Evolutionary conservation across 2,329 filamentous ascomycete species (phyloP), one percentile per base, ranked within the genome.

Genomic region (Beauveria australis): DNA sequence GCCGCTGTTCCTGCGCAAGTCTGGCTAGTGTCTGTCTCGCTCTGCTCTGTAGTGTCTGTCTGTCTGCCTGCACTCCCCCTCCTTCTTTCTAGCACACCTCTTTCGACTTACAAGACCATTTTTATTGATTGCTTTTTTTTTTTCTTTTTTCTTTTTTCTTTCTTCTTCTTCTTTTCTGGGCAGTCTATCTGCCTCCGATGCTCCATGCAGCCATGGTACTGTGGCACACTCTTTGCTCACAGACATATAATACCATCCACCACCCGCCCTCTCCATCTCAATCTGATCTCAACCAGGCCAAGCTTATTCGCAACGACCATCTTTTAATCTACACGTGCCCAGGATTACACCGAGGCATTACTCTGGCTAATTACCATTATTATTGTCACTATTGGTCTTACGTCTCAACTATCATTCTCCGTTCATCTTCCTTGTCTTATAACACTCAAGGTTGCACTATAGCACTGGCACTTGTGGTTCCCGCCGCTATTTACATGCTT

Each of bases 161-260:
- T 53, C 8, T 46, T 53, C 18, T 24, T 43, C 22, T 19, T 52
- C 40, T 53, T 9, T 48, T 47, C 41, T 55, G 14, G 24, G 19
- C 44, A 37, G 19, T 33, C 24, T 48, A 14, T 24, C 48, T 28
- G 18, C 22, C 51, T 54, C 24, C 51, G 33, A 49, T 53, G 16
- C 26, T 44, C 33, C 33, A 37, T 37, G 33, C 28, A 24, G 9
- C 22, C n/a, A n/a, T 51, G 12, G 12, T 37, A 41, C 41, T 40
- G 58, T 30, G 47, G 40, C 56, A 52, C 56, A 52, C 44, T 24
- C 44, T 24, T 57, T 28, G 49, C 56, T 44, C 56, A 59, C 56
- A 52, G 48, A 59, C 56, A 59, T 59, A 59, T 59, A 59, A 59
- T 59, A 52, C 47, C 56, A 44, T 59, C 56, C 2, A 30, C 24